phyloP scores from a whole-genome alignment of 805 yeast genomes.

The Priceomyces melissophilus region DNA sequence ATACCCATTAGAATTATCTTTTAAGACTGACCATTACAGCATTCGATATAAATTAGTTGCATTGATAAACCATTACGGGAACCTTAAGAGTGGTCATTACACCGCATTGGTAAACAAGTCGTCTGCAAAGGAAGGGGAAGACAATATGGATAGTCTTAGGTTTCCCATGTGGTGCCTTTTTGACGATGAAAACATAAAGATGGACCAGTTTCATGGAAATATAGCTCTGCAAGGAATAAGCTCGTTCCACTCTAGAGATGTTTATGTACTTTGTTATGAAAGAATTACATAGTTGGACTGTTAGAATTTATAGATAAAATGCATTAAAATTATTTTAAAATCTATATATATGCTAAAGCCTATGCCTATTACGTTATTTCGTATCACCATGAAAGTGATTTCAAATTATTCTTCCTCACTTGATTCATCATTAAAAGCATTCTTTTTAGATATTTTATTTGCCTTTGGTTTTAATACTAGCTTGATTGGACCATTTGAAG shows the following conservation, averaged over 20 bases:
- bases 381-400: neutral
- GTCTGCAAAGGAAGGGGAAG: constrained; percentile 6
- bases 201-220: constrained; percentile 46
- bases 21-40: constrained; percentile 31
- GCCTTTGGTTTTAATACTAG: constrained; percentile 11
- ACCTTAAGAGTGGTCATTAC: constrained; percentile 71
- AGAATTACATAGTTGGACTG: constrained; percentile 13
- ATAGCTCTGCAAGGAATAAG: constrained; percentile 25
- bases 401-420: constrained; percentile 8
- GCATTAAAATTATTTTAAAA: neutral
- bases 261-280: constrained; percentile 68
- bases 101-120: constrained; percentile 61
- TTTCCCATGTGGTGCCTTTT: constrained; percentile 66
- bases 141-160: constrained; percentile 23
- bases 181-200: constrained; percentile 63
- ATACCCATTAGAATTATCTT: constrained; percentile 54
- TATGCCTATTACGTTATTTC: neutral
- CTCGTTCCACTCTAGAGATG: constrained; percentile 51
- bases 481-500: constrained; percentile 18
- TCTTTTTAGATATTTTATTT: constrained; percentile 6
- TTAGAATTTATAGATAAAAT: neutral
- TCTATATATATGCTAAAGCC: neutral
- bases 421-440: constrained; percentile 10
- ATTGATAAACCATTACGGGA: constrained; percentile 69
- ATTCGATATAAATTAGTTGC: constrained; percentile 55